phyloP scores from a whole-genome alignment of 2,329 filamentous ascomycete genomes.

The Sporothrix pallida region DNA sequence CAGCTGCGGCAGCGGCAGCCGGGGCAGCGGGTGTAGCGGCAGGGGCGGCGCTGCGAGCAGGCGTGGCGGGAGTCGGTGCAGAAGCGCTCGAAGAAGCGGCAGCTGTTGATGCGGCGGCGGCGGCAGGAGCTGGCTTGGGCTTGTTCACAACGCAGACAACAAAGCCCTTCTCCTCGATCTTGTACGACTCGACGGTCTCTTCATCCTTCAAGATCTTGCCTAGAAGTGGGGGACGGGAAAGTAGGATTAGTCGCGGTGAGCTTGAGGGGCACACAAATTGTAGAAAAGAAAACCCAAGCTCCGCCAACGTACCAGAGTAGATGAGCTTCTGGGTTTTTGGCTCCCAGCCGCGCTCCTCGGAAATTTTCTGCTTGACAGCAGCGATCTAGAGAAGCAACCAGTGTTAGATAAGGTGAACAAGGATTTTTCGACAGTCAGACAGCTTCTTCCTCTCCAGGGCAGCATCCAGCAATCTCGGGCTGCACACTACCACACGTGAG shows the following conservation, averaged over 20 bases:
- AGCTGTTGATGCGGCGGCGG: conserved; percentile 60
- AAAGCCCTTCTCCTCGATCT: conserved; percentile 99
- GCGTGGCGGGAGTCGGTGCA: conserved; percentile 62
- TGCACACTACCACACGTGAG: not conserved
- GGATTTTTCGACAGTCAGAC: not conserved
- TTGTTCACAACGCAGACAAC: conserved; percentile 99
- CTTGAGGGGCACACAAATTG: conserved; percentile 39
- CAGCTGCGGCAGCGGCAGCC: conserved; percentile 54
- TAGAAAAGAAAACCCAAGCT: not conserved
- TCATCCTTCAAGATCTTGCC: conserved; percentile 99
- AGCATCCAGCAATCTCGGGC: not conserved
- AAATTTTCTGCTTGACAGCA: conserved; percentile 89
- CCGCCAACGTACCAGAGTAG: conserved; percentile 77
- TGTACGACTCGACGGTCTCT: conserved; percentile 94
- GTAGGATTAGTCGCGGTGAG: not conserved
- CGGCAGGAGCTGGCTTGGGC: conserved; percentile 70
- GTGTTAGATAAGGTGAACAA: not conserved
- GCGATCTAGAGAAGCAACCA: conserved; percentile 70
- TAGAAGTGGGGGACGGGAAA: conserved; percentile 47
- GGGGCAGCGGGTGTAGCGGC: conserved; percentile 59
- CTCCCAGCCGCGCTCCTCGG: conserved; percentile 92
- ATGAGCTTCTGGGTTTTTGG: conserved; percentile 91
- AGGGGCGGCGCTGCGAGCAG: conserved; percentile 54
- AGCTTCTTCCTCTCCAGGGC: not conserved
- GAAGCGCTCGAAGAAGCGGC: conserved; percentile 47